A percentile compares a stretch with the other conserved stretches of the same genome.
Conservation (phyloP, 495 filamentous ascomycete genomes). For the Hypomontagnella submonticulosa region DNA sequence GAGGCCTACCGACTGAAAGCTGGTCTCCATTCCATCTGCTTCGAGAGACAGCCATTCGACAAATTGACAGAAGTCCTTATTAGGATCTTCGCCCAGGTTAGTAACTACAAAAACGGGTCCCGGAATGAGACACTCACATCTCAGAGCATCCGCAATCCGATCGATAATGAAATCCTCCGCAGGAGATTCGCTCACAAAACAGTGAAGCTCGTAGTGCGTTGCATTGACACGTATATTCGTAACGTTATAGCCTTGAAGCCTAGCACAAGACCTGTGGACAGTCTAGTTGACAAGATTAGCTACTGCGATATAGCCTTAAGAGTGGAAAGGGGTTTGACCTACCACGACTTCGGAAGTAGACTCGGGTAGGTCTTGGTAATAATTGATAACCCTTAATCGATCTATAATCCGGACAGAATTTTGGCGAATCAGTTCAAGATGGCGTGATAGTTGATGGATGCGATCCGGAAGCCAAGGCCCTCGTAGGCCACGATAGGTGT, state of each 20-base stretch:
- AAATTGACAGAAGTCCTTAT: slow-evolving; percentile 1
- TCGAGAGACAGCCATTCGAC: slow-evolving; percentile 17
- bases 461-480: slow-evolving; percentile 21
- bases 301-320: not conserved
- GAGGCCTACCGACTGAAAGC: slow-evolving; percentile 4
- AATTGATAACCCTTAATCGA: slow-evolving; percentile 21
- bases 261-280: slow-evolving; percentile 21
- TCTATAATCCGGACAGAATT: slow-evolving; percentile 10
- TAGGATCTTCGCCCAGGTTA: not conserved
- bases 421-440: slow-evolving; percentile 2
- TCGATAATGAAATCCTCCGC: slow-evolving; percentile 15
- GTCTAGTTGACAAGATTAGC: slow-evolving; percentile 13
- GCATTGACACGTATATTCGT: slow-evolving; percentile 16
- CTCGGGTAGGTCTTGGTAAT: slow-evolving; percentile 16
- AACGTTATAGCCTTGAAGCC: slow-evolving; percentile 18
- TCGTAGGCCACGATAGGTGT: slow-evolving; percentile 17
- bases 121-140: slow-evolving; percentile 6
- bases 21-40: slow-evolving; percentile 20
- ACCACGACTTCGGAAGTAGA: slow-evolving; percentile 20
- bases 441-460: slow-evolving; percentile 12
- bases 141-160: not conserved
- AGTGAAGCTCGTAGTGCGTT: slow-evolving; percentile 15
- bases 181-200: slow-evolving; percentile 6
- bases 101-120: not conserved
- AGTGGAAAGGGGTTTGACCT: not conserved